phyloP scores from a whole-genome alignment of 768 basidiomycete species.

The Strobilomyces dryophilus region DNA sequence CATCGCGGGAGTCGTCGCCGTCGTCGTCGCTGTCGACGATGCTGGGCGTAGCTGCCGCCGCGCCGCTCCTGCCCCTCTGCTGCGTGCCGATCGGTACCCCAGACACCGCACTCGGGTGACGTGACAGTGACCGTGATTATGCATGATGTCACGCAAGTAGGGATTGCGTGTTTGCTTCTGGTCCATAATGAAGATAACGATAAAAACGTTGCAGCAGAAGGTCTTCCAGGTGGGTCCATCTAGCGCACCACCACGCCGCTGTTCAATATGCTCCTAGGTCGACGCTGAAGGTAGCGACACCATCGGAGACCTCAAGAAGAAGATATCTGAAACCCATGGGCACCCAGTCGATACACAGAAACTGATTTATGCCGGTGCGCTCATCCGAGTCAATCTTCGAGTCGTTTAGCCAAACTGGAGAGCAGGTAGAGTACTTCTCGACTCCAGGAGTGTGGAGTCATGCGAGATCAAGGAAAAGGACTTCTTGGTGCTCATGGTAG shows the following conservation, averaged over 20 bases:
- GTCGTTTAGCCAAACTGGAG: slow-evolving; percentile 1
- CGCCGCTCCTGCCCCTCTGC: slow-evolving; percentile 19
- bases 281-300: slow-evolving; percentile 77
- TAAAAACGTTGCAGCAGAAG: slow-evolving; percentile 95
- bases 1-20: slow-evolving; percentile 27
- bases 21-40: not conserved
- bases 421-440: slow-evolving; percentile 85
- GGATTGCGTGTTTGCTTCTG: slow-evolving; percentile 13
- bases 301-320: slow-evolving; percentile 73
- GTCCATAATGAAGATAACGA: slow-evolving; percentile 79
- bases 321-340: slow-evolving; percentile 73
- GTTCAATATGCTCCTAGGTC: slow-evolving; percentile 40
- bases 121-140: slow-evolving; percentile 24
- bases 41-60: slow-evolving; percentile 7
- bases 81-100: slow-evolving; percentile 22
- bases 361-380: slow-evolving; percentile 88
- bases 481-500: slow-evolving; percentile 98
- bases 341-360: slow-evolving; percentile 78
- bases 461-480: slow-evolving; percentile 97
- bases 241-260: not conserved
- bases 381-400: slow-evolving; percentile 7
- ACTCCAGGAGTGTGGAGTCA: slow-evolving; percentile 83
- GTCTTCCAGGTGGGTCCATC: slow-evolving; percentile 63
- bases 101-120: slow-evolving; percentile 14
- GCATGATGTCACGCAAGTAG: slow-evolving; percentile 17